Base-by-base conservation (phyloP, 2,329 filamentous ascomycete genomes). In the Colletotrichum scovillei region DNA sequence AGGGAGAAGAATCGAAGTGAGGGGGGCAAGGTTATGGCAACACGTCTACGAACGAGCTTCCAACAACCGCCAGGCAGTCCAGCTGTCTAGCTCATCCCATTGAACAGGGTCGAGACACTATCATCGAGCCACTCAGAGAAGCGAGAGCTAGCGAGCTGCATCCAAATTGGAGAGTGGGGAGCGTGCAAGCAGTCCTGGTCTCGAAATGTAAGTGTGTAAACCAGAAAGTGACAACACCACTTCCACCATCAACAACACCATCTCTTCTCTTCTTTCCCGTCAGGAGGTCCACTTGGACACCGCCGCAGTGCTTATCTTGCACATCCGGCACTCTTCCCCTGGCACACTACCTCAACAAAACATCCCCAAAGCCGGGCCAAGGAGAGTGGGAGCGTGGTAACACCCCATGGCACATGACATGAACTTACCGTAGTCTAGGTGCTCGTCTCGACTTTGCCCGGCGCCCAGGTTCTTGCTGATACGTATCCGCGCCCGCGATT, bases 371-470 rank as follows among this genome's bases (percentile, higher is more conserved):
- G 32, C 71, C 32, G 62, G 62, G 35, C 22, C 59, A 65, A 67
- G 70, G 70, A 70, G 67, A 57, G 69, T 59, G 59, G 59, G 66
- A 69, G 42, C 24, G 52, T 64, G 56, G 67, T 66, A 67, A 73
- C 71, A 73, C 60, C 58, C 65, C 59, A 66, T 62, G 62, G 60
- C 67, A 73, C 62, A 73, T 71, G 67, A 62, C 71, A 70, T 70
- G 22, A 32, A 63, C 56, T 71, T 24, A 65, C 32, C 57, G 56
- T 71, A 73, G 67, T 22, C 30, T 42, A 60, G 19, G n/a, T 38
- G n/a, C 67, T 58, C 46, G 71, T 46, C 60, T 70, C 67, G 59
- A 70, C 49, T 49, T 26, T 19, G 42, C 56, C 16, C 19, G 28
- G 46, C 30, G 42, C 46, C 16, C 19, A 12, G 26, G 22, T 35